A percentile compares a stretch with the other conserved stretches of the same genome.
These are phyloP conservation scores for Xylaria sp. DNA, from an alignment of 2,329 filamentous ascomycete species.

Conservation along the genomic window DNA sequence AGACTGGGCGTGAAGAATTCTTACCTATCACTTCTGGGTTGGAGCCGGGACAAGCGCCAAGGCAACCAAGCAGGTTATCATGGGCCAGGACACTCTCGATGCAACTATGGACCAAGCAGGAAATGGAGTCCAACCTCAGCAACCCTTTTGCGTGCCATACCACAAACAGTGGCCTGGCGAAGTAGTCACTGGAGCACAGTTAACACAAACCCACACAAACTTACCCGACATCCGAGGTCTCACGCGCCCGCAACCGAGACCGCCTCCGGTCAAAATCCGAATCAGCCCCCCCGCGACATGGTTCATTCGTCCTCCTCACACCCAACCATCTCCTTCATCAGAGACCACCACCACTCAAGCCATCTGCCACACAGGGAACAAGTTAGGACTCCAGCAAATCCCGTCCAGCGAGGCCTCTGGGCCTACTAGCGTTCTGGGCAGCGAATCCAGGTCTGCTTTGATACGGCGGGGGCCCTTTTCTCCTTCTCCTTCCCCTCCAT, in stretches of 20 bases:
- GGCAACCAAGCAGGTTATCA: neutral
- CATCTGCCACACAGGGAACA: constrained; percentile 21
- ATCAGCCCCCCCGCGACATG: neutral
- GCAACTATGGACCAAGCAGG: neutral
- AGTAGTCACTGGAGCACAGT: neutral
- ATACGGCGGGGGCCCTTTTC: neutral
- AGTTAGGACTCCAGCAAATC: constrained; percentile 2
- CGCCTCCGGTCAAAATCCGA: neutral
- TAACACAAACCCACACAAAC: constrained; percentile 3
- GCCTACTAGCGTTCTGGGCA: neutral
- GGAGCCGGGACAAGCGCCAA: neutral
- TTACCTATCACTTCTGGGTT: neutral
- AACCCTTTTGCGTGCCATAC: too few species aligned
- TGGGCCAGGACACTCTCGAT: neutral
- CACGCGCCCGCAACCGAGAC: neutral
- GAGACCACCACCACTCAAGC: neutral
- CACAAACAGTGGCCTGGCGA: neutral
- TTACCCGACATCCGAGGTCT: constrained; percentile 3
- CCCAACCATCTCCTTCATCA: neutral
- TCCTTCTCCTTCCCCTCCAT: neutral
- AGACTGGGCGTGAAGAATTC: neutral
- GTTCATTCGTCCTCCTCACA: neutral
- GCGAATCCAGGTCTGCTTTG: constrained; percentile 17
- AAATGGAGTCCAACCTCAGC: neutral
- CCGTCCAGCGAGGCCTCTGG: neutral